Conservation (phyloP, 306 rosid genomes). For the Senna siamea region DNA sequence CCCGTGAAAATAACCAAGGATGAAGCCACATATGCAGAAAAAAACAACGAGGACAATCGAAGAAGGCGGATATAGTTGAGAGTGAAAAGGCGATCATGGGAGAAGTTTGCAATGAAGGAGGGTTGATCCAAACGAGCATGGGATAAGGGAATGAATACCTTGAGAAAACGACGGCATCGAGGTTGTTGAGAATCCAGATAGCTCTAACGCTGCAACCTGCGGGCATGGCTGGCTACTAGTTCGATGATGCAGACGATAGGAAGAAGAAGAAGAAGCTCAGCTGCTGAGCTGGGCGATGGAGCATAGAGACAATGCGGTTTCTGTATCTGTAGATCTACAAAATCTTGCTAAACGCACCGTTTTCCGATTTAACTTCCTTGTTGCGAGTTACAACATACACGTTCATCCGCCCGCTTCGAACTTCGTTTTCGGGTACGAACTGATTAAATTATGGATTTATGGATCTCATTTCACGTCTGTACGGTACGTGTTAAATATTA, state of each 20-base stretch:
- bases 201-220: constrained; percentile 84
- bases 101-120: neutral
- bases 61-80: neutral
- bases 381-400: too few relatives aligned
- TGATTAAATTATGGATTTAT: too few relatives aligned
- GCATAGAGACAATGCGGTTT: neutral
- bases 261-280: neutral
- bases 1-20: neutral
- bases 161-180: constrained; percentile 84
- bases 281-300: too few relatives aligned
- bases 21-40: neutral
- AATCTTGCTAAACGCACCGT: neutral
- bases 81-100: neutral
- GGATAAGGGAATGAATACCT: constrained; percentile 42
- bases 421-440: too few relatives aligned
- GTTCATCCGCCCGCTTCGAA: neutral
- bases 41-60: neutral
- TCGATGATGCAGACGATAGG: neutral
- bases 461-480: too few relatives aligned
- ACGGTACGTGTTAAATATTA: too few relatives aligned
- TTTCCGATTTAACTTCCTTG: neutral
- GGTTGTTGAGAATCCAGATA: constrained; percentile 90
- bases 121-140: neutral
- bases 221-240: constrained; percentile 53
- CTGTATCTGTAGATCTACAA: neutral